These are phyloP conservation scores for Leccinum broughii DNA, from an alignment of 768 basidiomycete genomes.

Conservation along the genomic window DNA sequence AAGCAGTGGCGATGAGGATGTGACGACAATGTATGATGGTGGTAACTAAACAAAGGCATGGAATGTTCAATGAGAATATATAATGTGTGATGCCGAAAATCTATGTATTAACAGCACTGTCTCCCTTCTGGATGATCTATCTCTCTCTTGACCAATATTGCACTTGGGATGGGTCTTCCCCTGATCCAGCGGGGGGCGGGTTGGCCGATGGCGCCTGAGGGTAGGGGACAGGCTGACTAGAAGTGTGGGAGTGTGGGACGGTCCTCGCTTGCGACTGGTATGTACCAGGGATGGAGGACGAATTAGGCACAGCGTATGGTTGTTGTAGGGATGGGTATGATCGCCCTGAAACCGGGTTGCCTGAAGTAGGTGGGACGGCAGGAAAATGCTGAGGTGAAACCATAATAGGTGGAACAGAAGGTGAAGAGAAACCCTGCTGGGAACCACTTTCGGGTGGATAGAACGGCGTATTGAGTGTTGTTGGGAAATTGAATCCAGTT, in stretches of 20 bases:
- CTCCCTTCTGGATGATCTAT: slow-evolving; percentile 11
- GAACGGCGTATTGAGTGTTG: slow-evolving; percentile 59
- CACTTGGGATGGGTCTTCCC: slow-evolving; percentile 27
- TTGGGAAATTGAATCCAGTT: slow-evolving; percentile 44
- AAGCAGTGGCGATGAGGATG: slow-evolving; percentile 10
- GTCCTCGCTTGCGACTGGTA: slow-evolving; percentile 32
- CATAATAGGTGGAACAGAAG: slow-evolving; percentile 34
- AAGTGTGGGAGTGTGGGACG: slow-evolving; percentile 14
- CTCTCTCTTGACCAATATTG: slow-evolving; percentile 30
- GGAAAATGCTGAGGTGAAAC: slow-evolving; percentile 33
- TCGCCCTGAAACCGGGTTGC: slow-evolving; percentile 26
- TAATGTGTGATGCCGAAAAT: slow-evolving; percentile 18
- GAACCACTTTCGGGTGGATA: slow-evolving; percentile 44
- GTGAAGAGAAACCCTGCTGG: slow-evolving; percentile 34
- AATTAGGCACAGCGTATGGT: slow-evolving; percentile 20
- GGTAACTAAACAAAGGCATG: background rate
- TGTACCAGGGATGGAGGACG: slow-evolving; percentile 15
- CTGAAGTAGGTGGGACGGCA: slow-evolving; percentile 21
- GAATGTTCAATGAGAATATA: slow-evolving; percentile 9
- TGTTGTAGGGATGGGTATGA: slow-evolving; percentile 32
- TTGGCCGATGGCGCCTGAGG: slow-evolving; percentile 25
- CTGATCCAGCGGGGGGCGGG: slow-evolving; percentile 30
- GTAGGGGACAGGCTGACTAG: slow-evolving; percentile 29
- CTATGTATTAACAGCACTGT: slow-evolving; percentile 10
- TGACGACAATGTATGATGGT: slow-evolving; percentile 15